Evolutionary conservation across 1,284 basidiomycete species (phyloP).

Genomic region (Irpex rosettiformis): DNA sequence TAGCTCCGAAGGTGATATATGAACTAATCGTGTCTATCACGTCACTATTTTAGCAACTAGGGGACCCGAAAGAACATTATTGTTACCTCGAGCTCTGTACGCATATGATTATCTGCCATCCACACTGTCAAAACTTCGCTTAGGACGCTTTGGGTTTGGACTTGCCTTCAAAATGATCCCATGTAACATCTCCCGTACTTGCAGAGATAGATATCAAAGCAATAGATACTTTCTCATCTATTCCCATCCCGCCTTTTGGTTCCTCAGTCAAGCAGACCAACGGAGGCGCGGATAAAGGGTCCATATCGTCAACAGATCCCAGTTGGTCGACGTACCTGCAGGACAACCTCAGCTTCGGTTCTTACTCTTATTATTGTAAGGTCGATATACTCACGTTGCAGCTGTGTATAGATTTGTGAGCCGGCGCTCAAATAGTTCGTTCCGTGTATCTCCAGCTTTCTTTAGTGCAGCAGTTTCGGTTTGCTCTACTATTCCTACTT

Average conservation of each 20-base stretch:
- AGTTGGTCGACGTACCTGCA: constrained; percentile 72
- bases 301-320: constrained; percentile 64
- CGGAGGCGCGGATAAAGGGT: constrained; percentile 46
- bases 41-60: neutral
- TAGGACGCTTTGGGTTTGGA: neutral
- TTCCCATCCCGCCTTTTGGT: constrained; percentile 43
- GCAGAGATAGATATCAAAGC: constrained; percentile 82
- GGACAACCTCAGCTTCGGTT: neutral
- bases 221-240: constrained; percentile 60
- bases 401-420: constrained; percentile 85
- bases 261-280: constrained; percentile 77
- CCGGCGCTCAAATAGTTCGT: constrained; percentile 79
- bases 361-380: neutral
- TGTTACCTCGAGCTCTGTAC: constrained; percentile 80
- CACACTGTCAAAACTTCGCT: neutral
- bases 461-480: constrained; percentile 95
- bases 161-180: constrained; percentile 85
- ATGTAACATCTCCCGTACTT: constrained; percentile 87
- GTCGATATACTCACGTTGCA: constrained; percentile 67
- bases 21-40: constrained; percentile 73
- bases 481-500: constrained; percentile 91
- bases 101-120: constrained; percentile 67
- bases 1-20: constrained; percentile 82
- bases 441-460: constrained; percentile 82
- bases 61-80: no score